Conservation (phyloP, 2,329 filamentous ascomycete genomes). For the Diaporthe amygdali region DNA sequence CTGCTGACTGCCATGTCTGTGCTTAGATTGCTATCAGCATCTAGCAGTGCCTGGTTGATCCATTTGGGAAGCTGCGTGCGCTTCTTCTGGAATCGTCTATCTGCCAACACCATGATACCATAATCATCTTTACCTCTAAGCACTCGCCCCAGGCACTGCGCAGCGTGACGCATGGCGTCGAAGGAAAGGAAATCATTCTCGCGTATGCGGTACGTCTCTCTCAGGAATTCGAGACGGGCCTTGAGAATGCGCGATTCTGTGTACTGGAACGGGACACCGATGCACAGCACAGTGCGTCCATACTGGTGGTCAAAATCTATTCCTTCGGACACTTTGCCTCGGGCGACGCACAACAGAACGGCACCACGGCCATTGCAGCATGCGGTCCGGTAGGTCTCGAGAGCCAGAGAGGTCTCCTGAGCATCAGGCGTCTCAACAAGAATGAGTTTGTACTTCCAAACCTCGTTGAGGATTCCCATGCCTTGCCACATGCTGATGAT, state of each 20-base stretch:
- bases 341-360: conserved; percentile 90
- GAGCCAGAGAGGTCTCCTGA: conserved; percentile 92
- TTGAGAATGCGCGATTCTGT: conserved; percentile 97
- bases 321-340: conserved; percentile 96
- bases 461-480: conserved; percentile 95
- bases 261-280: conserved; percentile 98
- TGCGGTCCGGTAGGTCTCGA: conserved; percentile 96
- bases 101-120: conserved; percentile 98
- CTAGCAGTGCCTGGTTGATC: conserved; percentile 88
- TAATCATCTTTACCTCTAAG: conserved; percentile 97
- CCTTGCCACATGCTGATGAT: conserved; percentile 99
- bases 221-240: conserved; percentile 91
- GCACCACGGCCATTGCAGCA: conserved; percentile 97
- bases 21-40: conserved; percentile 86
- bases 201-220: conserved; percentile 94
- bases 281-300: conserved; percentile 92
- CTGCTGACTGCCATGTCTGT: conserved; percentile 93
- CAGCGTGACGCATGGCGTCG: conserved; percentile 98
- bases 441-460: conserved; percentile 99
- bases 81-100: conserved; percentile 93
- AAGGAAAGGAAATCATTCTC: conserved; percentile 98
- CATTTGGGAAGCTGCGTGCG: conserved; percentile 90
- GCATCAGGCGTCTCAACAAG: conserved; percentile 97
- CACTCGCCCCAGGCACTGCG: conserved; percentile 94
- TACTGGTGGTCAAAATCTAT: conserved; percentile 99